Conservation (phyloP, 805 yeast genomes). For the Spencermartinsiella europaea region DNA sequence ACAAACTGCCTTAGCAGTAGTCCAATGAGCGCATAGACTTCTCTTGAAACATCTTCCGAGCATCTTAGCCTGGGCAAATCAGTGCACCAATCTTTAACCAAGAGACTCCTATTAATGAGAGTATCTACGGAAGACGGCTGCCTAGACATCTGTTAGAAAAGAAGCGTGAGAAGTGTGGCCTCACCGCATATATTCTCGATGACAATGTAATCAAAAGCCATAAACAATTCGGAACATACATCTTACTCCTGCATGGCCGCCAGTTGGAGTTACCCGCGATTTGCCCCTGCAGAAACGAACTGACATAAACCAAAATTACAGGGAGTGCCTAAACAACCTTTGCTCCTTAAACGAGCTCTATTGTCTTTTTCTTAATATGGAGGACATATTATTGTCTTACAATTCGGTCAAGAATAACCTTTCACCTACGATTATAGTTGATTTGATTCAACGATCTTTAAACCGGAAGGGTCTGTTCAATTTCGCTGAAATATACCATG, state of each 20-base stretch:
- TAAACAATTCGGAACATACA: no score
- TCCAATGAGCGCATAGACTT: background rate
- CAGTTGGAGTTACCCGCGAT: no score
- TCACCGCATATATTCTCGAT: no score
- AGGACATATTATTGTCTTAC: slow-evolving; percentile 5
- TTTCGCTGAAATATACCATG: slow-evolving; percentile 9
- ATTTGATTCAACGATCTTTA: slow-evolving; percentile 6
- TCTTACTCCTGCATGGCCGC: no score
- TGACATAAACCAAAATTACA: no score
- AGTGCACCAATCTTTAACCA: background rate
- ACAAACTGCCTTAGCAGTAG: background rate
- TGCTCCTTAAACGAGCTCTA: no score
- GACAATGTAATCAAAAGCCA: no score
- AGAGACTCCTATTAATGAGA: background rate
- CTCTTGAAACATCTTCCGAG: background rate
- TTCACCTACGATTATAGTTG: background rate
- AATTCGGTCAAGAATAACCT: slow-evolving; percentile 1
- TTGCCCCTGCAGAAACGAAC: no score
- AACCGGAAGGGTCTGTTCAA: slow-evolving; percentile 1
- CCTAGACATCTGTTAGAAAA: background rate
- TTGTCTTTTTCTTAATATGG: no score
- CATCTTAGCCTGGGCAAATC: background rate
- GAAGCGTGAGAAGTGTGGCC: no score
- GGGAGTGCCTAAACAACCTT: no score
- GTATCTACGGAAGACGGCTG: background rate